These are phyloP conservation scores for Suhomyces sp. DNA, from an alignment of 805 yeast genomes.

Conservation along the genomic window DNA sequence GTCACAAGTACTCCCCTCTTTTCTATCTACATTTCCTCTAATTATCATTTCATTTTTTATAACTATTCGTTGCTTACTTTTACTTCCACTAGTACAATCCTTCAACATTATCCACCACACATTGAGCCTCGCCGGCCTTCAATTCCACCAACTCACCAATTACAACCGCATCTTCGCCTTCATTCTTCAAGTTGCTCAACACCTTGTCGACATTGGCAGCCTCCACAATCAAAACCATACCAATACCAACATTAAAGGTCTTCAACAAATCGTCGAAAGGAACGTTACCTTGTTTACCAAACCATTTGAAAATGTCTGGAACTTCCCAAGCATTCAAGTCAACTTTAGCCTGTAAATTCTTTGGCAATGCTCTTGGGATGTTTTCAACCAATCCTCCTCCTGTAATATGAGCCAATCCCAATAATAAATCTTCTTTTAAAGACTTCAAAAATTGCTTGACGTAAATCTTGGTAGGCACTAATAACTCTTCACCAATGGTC, in stretches of 20 bases:
- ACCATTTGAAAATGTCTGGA: constrained; percentile 91
- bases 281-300: constrained; percentile 86
- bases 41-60: background rate
- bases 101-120: constrained; percentile 53
- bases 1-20: no score
- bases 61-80: background rate
- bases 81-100: constrained; percentile 37
- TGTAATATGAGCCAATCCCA: constrained; percentile 95
- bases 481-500: constrained; percentile 81
- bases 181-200: constrained; percentile 50
- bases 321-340: constrained; percentile 82
- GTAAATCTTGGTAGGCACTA: constrained; percentile 90
- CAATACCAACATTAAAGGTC: constrained; percentile 94
- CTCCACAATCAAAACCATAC: constrained; percentile 89
- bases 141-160: constrained; percentile 40
- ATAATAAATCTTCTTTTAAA: constrained; percentile 60
- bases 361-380: constrained; percentile 91
- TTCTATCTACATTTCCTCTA: no score
- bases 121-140: constrained; percentile 53
- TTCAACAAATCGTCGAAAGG: constrained; percentile 81
- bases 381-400: constrained; percentile 98
- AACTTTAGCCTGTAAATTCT: constrained; percentile 71
- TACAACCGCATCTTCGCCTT: constrained; percentile 71
- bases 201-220: constrained; percentile 61
- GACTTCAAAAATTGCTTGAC: constrained; percentile 86